phyloP scores from a whole-genome alignment of 1,284 basidiomycete species.

The Malassezia arunalokei region DNA sequence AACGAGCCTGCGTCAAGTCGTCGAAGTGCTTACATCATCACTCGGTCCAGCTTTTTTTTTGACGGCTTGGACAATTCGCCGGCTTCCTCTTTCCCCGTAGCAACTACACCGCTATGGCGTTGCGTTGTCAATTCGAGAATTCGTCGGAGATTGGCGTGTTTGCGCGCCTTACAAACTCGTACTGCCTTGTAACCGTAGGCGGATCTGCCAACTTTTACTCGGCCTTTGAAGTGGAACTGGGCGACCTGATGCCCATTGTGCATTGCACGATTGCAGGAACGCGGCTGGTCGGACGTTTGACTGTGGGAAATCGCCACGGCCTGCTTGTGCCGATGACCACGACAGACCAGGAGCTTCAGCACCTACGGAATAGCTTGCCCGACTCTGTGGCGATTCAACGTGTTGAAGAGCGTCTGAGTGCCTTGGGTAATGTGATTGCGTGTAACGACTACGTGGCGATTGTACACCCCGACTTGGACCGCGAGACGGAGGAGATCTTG shows the following conservation, averaged over 20 bases:
- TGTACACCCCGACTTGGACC: conserved; percentile 71
- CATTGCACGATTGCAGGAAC: conserved; percentile 93
- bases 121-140: conserved; percentile 66
- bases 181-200: conserved; percentile 59
- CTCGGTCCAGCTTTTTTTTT: too few relatives aligned
- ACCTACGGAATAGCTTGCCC: conserved; percentile 89
- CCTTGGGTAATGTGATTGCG: conserved; percentile 93
- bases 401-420: conserved; percentile 88
- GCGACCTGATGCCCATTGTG: conserved; percentile 87
- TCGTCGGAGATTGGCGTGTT: conserved; percentile 82
- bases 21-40: not conserved
- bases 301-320: conserved; percentile 77
- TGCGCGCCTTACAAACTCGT: conserved; percentile 72
- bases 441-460: conserved; percentile 59
- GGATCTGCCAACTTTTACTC: conserved; percentile 98
- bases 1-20: not conserved
- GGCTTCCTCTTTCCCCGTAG: not conserved
- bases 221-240: conserved; percentile 85
- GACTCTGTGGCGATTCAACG: conserved; percentile 83
- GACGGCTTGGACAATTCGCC: too few relatives aligned
- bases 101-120: conserved; percentile 19
- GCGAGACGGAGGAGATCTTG: conserved; percentile 99
- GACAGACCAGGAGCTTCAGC: conserved; percentile 95
- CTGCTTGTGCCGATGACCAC: conserved; percentile 89
- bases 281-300: conserved; percentile 81